phyloP scores from a whole-genome alignment of 345 rosid species.

The Dovyalis caffra region DNA sequence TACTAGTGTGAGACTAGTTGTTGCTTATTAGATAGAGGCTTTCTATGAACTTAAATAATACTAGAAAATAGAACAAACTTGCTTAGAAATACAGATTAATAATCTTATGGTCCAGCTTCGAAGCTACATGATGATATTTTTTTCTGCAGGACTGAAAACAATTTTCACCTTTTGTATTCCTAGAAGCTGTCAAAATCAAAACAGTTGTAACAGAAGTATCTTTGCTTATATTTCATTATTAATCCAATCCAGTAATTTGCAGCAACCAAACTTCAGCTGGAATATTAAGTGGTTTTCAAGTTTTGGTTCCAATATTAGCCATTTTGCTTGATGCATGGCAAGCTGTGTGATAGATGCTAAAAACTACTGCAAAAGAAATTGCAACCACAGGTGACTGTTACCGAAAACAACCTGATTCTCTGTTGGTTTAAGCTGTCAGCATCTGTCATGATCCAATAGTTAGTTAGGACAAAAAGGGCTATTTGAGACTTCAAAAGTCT shows the following conservation, averaged over 20 bases:
- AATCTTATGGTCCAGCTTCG: conserved; percentile 15
- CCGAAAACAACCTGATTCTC: not conserved
- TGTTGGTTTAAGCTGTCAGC: conserved; percentile 7
- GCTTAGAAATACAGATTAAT: not conserved
- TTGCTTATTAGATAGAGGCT: not conserved
- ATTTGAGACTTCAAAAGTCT: not conserved
- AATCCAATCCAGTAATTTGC: not conserved
- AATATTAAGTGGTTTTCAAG: not conserved
- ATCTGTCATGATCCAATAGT: not conserved
- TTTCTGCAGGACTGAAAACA: not conserved
- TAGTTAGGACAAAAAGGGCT: not conserved
- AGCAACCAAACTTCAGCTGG: not conserved
- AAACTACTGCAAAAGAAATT: not conserved
- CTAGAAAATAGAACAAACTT: not conserved
- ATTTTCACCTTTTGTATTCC: not conserved
- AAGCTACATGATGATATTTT: conserved; percentile 11
- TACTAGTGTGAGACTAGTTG: not conserved
- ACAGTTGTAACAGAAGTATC: conserved; percentile 26
- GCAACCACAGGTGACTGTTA: not conserved
- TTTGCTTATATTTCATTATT: not conserved
- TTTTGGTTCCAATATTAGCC: not conserved
- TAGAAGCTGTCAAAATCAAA: conserved; percentile 21
- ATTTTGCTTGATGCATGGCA: not conserved
- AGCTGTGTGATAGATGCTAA: not conserved
- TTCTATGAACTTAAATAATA: not conserved